phyloP scores from a whole-genome alignment of 73 alveolate genomes.

The Paraurostyla sp. region DNA sequence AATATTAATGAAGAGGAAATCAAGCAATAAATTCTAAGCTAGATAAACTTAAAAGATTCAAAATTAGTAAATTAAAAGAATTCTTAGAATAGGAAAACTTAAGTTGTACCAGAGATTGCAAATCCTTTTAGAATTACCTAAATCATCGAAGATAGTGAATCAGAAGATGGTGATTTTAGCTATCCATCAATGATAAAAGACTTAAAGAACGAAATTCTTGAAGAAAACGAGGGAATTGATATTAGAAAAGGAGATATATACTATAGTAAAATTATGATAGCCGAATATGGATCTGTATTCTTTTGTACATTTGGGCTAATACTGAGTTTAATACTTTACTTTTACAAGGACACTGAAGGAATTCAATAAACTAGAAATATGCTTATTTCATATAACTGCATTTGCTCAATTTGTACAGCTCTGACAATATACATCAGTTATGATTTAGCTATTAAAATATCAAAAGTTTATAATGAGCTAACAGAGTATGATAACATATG shows the following conservation, averaged over 20 bases:
- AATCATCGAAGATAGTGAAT: too few species aligned
- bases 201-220: too few species aligned
- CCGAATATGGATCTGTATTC: conserved; percentile 27
- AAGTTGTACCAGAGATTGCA: too few species aligned
- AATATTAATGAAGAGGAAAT: too few species aligned
- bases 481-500: conserved; percentile 60
- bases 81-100: too few species aligned
- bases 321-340: not conserved
- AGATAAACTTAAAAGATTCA: too few species aligned
- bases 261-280: conserved; percentile 8
- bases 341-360: not conserved
- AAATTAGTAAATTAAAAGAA: too few species aligned
- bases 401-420: conserved; percentile 14
- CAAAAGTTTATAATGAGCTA: not conserved
- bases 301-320: conserved; percentile 25
- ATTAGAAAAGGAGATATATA: not conserved
- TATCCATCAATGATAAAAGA: too few species aligned
- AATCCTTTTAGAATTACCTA: too few species aligned
- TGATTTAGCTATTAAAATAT: not conserved
- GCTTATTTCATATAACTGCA: not conserved
- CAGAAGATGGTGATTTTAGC: too few species aligned
- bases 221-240: not conserved
- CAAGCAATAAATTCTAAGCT: too few species aligned
- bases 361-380: not conserved
- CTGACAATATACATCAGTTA: conserved; percentile 40